Percentiles rank a stretch among this genome's conserved stretches.
These are phyloP conservation scores for Melanogaster broomeanus DNA, from an alignment of 768 basidiomycete genomes.

Conservation along the genomic window DNA sequence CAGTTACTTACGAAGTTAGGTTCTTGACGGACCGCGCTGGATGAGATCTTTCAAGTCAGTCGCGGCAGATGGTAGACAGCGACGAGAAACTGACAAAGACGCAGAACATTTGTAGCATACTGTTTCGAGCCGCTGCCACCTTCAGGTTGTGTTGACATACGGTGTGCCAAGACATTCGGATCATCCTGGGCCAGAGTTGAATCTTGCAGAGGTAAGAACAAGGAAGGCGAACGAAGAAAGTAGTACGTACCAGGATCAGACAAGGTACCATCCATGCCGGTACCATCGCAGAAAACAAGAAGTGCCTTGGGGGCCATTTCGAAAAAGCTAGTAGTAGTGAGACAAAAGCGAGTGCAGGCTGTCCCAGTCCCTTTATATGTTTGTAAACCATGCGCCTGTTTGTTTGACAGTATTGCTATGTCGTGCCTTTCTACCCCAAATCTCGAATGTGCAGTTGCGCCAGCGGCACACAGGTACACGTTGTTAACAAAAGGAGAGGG, in stretches of 20 bases:
- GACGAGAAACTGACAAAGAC: conserved; percentile 6
- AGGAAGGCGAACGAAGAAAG: not conserved
- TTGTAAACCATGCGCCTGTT: not conserved
- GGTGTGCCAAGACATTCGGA: not conserved
- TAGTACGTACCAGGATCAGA: not conserved
- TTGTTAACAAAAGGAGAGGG: too few species aligned
- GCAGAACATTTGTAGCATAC: conserved; percentile 6
- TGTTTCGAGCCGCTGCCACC: not conserved
- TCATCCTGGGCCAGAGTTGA: not conserved
- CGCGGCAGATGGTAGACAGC: not conserved
- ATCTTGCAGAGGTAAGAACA: not conserved
- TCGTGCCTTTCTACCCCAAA: not conserved
- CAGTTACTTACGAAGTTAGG: not conserved
- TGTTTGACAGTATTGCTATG: not conserved
- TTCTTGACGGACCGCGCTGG: conserved; percentile 3
- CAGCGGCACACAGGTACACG: too few species aligned
- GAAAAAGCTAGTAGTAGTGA: not conserved
- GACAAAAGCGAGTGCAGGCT: not conserved
- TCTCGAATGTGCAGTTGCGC: too few species aligned
- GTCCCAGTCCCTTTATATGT: not conserved
- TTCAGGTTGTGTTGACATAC: not conserved
- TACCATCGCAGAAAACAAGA: conserved; percentile 10
- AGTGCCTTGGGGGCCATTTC: not conserved
- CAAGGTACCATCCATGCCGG: conserved; percentile 9
- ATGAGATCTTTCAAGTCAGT: not conserved